Evolutionary conservation across 2,329 filamentous ascomycete species (phyloP).

Genomic region (Calonectria montana): DNA sequence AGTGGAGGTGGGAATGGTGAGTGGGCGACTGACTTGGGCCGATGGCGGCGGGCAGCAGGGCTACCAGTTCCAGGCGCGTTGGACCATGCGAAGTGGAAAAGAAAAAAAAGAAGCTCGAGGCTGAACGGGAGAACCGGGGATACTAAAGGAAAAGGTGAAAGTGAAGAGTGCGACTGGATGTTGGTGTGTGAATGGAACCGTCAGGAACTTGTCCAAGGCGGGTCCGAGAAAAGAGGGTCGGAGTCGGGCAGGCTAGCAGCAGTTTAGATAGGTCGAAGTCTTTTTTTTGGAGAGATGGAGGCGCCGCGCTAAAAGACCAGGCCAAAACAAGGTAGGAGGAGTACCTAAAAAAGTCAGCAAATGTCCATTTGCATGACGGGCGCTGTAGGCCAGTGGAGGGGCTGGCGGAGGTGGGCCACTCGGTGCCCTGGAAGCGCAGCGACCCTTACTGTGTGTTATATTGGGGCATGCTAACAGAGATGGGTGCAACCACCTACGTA

Average conservation of each 20-base stretch:
- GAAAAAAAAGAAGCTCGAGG: not conserved
- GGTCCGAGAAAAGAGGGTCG: conserved; percentile 11
- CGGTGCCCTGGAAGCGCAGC: not conserved
- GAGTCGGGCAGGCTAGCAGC: conserved; percentile 2
- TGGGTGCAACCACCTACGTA: not conserved
- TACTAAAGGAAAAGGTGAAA: not conserved
- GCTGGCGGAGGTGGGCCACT: not conserved
- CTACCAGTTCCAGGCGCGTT: not conserved
- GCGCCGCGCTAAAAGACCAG: conserved; percentile 12
- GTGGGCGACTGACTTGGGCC: not conserved
- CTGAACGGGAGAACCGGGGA: not conserved
- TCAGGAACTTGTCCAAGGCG: conserved; percentile 15
- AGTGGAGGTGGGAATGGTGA: not conserved
- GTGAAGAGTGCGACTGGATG: conserved; percentile 2
- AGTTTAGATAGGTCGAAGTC: not conserved
- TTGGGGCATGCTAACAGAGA: not conserved
- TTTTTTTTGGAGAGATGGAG: conserved; percentile 19
- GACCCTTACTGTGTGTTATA: conserved; percentile 8
- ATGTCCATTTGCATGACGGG: not conserved
- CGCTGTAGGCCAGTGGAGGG: conserved; percentile 2
- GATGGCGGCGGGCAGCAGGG: not conserved
- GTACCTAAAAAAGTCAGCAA: conserved; percentile 5
- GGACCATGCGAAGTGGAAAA: not conserved
- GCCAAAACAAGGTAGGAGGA: not conserved
- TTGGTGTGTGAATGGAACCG: conserved; percentile 19